Evolutionary conservation across 2,329 filamentous ascomycete species (phyloP).

Genomic region (Epichloe bromicola): DNA sequence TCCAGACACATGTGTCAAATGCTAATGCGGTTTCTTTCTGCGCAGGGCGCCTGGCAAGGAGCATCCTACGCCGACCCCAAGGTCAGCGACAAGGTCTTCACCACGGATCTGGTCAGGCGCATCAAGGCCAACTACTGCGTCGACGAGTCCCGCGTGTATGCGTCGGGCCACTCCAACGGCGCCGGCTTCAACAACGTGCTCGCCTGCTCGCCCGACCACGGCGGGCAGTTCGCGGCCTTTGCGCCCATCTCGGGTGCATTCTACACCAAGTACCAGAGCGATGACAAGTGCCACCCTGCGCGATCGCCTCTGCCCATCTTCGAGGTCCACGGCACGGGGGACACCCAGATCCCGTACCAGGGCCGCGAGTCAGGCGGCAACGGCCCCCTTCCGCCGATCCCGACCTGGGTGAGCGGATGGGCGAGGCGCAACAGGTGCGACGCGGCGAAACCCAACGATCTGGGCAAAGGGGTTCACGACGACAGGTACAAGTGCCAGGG

Average conservation of each 20-base stretch:
- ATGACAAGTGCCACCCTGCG: conserved; percentile 20
- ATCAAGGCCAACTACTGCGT: conserved; percentile 25
- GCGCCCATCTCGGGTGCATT: conserved; percentile 28
- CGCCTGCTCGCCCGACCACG: conserved; percentile 25
- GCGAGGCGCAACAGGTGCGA: conserved; percentile 14
- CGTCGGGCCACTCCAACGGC: conserved; percentile 31
- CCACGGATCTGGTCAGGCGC: conserved; percentile 27
- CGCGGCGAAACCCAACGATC: neutral
- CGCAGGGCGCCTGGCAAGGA: conserved; percentile 27
- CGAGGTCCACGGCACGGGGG: conserved; percentile 36
- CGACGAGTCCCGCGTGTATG: conserved; percentile 28
- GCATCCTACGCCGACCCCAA: conserved; percentile 20
- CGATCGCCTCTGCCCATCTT: conserved; percentile 32
- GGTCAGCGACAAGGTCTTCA: conserved; percentile 28
- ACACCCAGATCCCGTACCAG: conserved; percentile 31
- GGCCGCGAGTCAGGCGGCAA: conserved; percentile 25
- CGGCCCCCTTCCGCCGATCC: conserved; percentile 30
- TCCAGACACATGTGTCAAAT: too few relatives aligned
- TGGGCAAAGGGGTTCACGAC: conserved; percentile 7
- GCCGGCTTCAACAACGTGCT: conserved; percentile 29
- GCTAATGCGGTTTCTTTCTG: neutral
- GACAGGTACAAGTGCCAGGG: conserved; percentile 8
- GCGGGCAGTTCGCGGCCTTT: conserved; percentile 27
- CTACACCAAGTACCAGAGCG: conserved; percentile 22
- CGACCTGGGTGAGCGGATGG: conserved; percentile 27